Base-by-base conservation (phyloP, 176 grass and related monocot species). In the Carex parvula region DNA sequence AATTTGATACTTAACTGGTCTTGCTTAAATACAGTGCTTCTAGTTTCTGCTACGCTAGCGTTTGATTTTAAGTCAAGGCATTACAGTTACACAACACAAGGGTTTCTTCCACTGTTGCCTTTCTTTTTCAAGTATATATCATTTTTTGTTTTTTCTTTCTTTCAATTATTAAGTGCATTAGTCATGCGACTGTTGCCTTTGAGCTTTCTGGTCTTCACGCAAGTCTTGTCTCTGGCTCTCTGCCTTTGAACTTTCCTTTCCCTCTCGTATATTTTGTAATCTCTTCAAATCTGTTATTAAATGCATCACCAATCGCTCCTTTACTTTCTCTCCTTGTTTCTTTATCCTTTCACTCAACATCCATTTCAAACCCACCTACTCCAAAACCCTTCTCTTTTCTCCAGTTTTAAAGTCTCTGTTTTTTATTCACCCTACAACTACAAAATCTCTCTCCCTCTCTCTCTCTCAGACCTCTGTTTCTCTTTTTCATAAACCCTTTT, bases 231-330 rank as follows among this genome's bases (percentile, higher is more conserved):
- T 70, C 16, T 70, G 14, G n/a, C n/a, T n/a, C n/a, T n/a, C n/a
- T n/a, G n/a, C 64, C 24, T 24, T 24, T 24, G 24, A 24, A 24
- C 26, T 70, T 44, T 44, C 18, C 16, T 56, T 79, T 56, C 24
- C 37, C 20, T 50, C 66, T 39, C 35, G 5, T 44, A 8, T 8
- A 44, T 15, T 18, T 8, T 54, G 26, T 82, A 21, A 20, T 13
- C 32, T 82, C 9, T 20, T 63, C 5, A 66, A 37, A 82, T 83
- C 80, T 83, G 37, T 65, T 50, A 83, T 68, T 65, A 69, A 65
- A 83, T 83, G 33, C 24, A 24, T 69, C 22, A 64, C 80, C 61
- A 57, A 71, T 84, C 64, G 32, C 52, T 69, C 78, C 53, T 53
- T 58, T 10, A 41, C 55, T 82, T 24, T 82, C 57, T 64, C 79